Evolutionary conservation across 768 basidiomycete genomes (phyloP).

Genomic region (Termitomyces sp.): DNA sequence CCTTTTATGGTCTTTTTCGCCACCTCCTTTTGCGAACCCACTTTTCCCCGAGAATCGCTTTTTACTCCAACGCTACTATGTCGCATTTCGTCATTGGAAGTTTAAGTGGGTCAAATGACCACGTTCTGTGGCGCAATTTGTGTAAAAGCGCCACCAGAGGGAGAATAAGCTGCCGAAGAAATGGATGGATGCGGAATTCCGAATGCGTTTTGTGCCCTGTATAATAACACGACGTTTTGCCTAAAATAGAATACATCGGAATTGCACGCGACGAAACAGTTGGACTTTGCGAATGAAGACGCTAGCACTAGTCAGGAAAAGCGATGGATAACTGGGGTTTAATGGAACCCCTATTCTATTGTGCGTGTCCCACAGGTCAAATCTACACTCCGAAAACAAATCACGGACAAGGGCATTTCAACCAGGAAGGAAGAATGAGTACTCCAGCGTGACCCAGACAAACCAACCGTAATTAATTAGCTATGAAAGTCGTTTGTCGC

Average conservation of each 20-base stretch:
- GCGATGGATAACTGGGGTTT: neutral
- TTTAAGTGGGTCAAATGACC: neutral
- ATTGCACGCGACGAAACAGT: no score
- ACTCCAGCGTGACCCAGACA: neutral
- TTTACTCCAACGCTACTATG: neutral
- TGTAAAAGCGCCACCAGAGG: neutral
- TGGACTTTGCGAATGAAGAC: neutral
- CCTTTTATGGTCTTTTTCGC: slow-evolving; percentile 6
- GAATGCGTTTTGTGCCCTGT: neutral
- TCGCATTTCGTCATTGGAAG: neutral
- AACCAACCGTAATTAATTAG: neutral
- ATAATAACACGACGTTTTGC: no score
- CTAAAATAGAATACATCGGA: no score
- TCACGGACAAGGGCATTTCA: neutral
- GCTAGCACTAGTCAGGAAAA: neutral
- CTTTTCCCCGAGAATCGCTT: neutral
- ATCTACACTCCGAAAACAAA: neutral
- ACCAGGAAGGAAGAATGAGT: neutral
- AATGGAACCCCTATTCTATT: neutral
- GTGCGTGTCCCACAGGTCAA: neutral
- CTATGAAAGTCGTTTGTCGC: neutral
- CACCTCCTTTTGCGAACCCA: slow-evolving; percentile 5
- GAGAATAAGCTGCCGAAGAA: neutral
- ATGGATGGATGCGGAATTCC: no score
- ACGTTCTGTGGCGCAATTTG: neutral